These are phyloP conservation scores for Coprinellus micaceus DNA, from an alignment of 768 basidiomycete genomes.

Conservation along the genomic window DNA sequence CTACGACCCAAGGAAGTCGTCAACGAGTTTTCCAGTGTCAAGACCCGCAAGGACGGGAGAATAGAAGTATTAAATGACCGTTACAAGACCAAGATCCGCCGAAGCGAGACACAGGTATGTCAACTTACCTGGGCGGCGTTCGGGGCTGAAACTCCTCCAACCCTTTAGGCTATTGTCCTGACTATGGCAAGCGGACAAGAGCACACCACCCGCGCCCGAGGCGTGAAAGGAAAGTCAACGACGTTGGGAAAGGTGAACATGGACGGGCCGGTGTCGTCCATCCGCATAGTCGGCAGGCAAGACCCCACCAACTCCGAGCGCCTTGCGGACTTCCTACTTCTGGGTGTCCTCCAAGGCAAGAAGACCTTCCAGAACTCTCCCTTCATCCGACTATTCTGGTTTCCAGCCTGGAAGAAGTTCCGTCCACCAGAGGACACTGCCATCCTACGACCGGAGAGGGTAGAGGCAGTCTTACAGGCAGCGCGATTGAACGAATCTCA, in stretches of 20 bases:
- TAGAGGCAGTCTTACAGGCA: not conserved
- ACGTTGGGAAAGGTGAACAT: slow-evolving; percentile 21
- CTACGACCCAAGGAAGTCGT: slow-evolving; percentile 28
- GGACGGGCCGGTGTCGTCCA: slow-evolving; percentile 22
- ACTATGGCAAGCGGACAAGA: slow-evolving; percentile 28
- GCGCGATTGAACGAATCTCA: slow-evolving; percentile 37
- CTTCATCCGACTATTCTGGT: slow-evolving; percentile 41
- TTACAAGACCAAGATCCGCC: slow-evolving; percentile 39
- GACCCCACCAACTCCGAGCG: slow-evolving; percentile 37
- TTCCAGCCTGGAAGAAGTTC: slow-evolving; percentile 23
- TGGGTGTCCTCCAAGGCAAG: slow-evolving; percentile 30
- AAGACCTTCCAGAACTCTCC: slow-evolving; percentile 23
- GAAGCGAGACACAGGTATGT: slow-evolving; percentile 31
- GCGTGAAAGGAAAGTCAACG: slow-evolving; percentile 33
- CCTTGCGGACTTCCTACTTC: slow-evolving; percentile 35
- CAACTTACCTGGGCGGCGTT: no score
- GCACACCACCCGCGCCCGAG: slow-evolving; percentile 28
- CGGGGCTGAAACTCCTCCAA: not conserved
- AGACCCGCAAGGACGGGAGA: slow-evolving; percentile 22
- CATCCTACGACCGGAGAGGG: not conserved
- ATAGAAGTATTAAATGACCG: slow-evolving; percentile 33
- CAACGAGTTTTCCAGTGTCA: slow-evolving; percentile 31
- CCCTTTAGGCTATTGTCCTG: slow-evolving; percentile 30
- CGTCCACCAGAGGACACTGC: slow-evolving; percentile 2
- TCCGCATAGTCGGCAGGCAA: slow-evolving; percentile 41